A percentile compares a stretch with the other conserved stretches of the same genome.
Evolutionary conservation across 169 alveolate species (phyloP).

Genomic region (Plasmodium cynomolgi): DNA sequence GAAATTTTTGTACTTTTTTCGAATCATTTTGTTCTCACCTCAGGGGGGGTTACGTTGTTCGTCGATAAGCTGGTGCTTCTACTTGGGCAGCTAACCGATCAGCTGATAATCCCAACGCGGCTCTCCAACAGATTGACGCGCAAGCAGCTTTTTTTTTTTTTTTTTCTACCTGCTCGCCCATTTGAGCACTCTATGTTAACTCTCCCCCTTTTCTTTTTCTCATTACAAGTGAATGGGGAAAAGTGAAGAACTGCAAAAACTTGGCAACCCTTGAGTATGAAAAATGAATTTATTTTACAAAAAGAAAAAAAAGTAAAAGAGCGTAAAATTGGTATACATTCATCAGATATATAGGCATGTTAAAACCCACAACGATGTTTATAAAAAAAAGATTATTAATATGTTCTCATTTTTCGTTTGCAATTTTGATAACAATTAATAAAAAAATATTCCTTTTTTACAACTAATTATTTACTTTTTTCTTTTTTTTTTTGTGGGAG

Average conservation of each 20-base stretch:
- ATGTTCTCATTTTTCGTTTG: neutral
- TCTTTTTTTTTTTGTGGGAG: too few relatives aligned
- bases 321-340: neutral
- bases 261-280: neutral
- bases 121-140: neutral
- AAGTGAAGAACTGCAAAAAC: neutral
- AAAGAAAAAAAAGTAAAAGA: neutral
- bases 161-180: neutral
- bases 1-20: slow-evolving; percentile 29
- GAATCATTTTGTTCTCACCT: slow-evolving; percentile 15
- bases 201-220: neutral
- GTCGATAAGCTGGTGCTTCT: neutral
- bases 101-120: neutral
- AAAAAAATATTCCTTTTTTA: neutral
- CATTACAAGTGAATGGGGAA: neutral
- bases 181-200: neutral
- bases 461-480: neutral
- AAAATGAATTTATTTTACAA: neutral
- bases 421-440: neutral
- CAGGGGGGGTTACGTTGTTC: neutral
- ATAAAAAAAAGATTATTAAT: neutral
- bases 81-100: neutral
- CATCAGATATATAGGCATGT: neutral
- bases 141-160: neutral
- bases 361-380: neutral